Conservation (phyloP, 2,329 filamentous ascomycete species). For the Sphaceloma murrayae region DNA sequence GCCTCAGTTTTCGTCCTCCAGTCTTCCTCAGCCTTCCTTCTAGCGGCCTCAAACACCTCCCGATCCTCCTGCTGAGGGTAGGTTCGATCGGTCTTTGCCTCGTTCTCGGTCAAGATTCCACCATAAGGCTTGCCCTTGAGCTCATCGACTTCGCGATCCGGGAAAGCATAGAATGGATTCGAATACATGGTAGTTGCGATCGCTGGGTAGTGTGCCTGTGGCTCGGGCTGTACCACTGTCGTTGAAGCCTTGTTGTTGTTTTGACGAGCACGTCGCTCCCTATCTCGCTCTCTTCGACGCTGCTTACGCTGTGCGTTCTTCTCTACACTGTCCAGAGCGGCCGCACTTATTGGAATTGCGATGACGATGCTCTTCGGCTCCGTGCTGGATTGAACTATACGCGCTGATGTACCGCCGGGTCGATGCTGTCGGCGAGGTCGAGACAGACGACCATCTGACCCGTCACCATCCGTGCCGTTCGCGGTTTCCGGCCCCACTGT, state of each 20-base stretch:
- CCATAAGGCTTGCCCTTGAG: conserved; percentile 89
- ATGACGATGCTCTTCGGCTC: conserved; percentile 44
- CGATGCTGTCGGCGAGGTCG: conserved; percentile 15
- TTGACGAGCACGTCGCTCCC: conserved; percentile 31
- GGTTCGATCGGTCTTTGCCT: conserved; percentile 86
- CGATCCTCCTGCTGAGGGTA: conserved; percentile 72
- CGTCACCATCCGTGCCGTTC: conserved; percentile 21
- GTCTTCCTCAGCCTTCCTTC: conserved; percentile 82
- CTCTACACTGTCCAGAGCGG: conserved; percentile 30
- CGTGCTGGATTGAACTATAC: conserved; percentile 18
- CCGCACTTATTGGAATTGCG: conserved; percentile 31
- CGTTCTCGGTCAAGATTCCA: conserved; percentile 76
- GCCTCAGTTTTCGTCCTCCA: conserved; percentile 63
- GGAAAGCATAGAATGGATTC: conserved; percentile 78
- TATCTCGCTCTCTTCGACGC: conserved; percentile 38
- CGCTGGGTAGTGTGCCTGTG: conserved; percentile 45
- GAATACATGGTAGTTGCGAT: conserved; percentile 55
- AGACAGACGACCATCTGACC: conserved; percentile 2
- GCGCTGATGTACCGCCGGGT: conserved; percentile 12
- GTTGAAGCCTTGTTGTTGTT: conserved; percentile 38
- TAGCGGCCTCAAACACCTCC: conserved; percentile 78
- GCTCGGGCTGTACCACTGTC: conserved; percentile 25
- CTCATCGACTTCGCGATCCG: conserved; percentile 82
- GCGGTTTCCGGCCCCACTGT: conserved; percentile 14
- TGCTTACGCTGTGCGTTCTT: conserved; percentile 44